Evolutionary conservation across 2,329 filamentous ascomycete genomes (phyloP), one percentile per base, ranked within the genome.

Genomic region (Metarhizium rileyi): DNA sequence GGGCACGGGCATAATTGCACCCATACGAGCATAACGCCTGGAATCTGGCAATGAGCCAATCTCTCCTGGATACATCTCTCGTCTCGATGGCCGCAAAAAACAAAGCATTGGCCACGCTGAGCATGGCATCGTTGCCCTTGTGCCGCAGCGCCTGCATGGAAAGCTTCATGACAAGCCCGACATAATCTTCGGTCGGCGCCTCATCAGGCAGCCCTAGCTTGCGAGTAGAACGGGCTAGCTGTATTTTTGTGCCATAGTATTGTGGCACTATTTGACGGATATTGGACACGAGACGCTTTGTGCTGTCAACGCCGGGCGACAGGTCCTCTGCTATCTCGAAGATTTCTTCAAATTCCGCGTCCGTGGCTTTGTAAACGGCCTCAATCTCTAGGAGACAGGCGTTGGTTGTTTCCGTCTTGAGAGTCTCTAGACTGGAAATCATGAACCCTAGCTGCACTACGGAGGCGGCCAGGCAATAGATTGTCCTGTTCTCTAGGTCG

Each of bases 31-130:
- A 58, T 28, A 66, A 60, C 9, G 48, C 52, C 8, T 61, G 54
- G 22, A 65, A 65, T 1, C 63, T 57, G 8, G 59, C 57, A 12
- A 68, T 46, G 16, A 66, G 59, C 61, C 66, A 69, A 8, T 63
- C 59, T 5, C 61, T 63, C 25, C 67, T 61, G 4, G 63, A 50
- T 3, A 57, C 51, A 23, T 64, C 59, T 10, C 65, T 58, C 5
- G 65, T 67, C 52, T 68, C 63, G 6, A 69, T 52, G 6, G 60
- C 64, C 4, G 60, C 65, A n/a, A 65, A 57, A 48, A 67, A 66
- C 5, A 68, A 53, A 5, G 64, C 62, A 61, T 64, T 66, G 0
- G 64, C 61, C 16, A 67, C 56, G 33, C 63, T 57, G 5, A 61
- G 50, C 44, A 66, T 59, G 6, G 61, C 57, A n/a, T 61, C 57